Conservation (phyloP, 495 filamentous ascomycete species). For the Cercophora sp. region DNA sequence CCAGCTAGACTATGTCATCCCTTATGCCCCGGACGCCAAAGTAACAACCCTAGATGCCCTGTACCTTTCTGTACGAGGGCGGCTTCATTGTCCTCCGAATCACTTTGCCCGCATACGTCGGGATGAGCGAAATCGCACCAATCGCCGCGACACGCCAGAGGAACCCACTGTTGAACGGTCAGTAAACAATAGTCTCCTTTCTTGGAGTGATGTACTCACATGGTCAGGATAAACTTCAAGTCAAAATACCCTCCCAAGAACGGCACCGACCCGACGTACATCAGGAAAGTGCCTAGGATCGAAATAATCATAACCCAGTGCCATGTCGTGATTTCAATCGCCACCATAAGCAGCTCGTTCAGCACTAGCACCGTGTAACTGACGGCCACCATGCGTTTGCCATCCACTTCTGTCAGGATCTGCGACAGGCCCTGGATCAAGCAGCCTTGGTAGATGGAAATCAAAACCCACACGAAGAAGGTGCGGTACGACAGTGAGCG, state of each 20-base stretch:
- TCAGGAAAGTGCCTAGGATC: slow-evolving; percentile 71
- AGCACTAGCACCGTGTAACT: slow-evolving; percentile 89
- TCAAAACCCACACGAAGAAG: slow-evolving; percentile 95
- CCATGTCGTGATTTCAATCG: slow-evolving; percentile 94
- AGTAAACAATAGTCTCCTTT: neutral
- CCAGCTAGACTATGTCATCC: no score
- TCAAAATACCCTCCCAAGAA: slow-evolving; percentile 91
- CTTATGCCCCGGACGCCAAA: no score
- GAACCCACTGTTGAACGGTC: slow-evolving; percentile 57
- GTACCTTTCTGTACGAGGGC: slow-evolving; percentile 94
- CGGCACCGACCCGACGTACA: slow-evolving; percentile 80
- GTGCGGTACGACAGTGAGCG: slow-evolving; percentile 83
- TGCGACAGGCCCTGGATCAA: slow-evolving; percentile 92
- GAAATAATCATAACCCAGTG: slow-evolving; percentile 87
- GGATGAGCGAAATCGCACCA: slow-evolving; percentile 70
- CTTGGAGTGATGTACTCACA: no score
- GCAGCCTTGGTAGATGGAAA: slow-evolving; percentile 91
- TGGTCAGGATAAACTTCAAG: slow-evolving; percentile 68
- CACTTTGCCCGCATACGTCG: slow-evolving; percentile 81
- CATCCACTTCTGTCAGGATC: slow-evolving; percentile 70
- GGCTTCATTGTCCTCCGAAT: slow-evolving; percentile 80
- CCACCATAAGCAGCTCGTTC: slow-evolving; percentile 96
- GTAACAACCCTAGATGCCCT: slow-evolving; percentile 45
- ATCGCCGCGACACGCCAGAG: slow-evolving; percentile 85
- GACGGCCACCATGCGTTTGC: slow-evolving; percentile 76